A percentile compares a stretch with the other conserved stretches of the same genome.
These are phyloP conservation scores for Trichophyton schoenleinii DNA, from an alignment of 2,329 filamentous ascomycete genomes.

Conservation along the genomic window DNA sequence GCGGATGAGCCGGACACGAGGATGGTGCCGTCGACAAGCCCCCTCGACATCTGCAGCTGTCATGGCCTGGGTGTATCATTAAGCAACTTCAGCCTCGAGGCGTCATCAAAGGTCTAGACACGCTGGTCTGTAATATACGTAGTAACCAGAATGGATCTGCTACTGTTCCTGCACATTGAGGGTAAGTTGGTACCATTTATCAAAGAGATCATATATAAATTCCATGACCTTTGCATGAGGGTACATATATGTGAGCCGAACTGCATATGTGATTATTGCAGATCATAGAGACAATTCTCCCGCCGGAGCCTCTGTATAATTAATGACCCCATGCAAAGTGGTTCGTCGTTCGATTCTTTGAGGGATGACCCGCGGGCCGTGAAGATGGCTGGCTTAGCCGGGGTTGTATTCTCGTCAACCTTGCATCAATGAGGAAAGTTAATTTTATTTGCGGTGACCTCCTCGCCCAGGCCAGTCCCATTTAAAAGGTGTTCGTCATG, in stretches of 20 bases:
- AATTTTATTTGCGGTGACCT: conserved; percentile 1
- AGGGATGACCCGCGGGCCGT: background rate
- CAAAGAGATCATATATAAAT: background rate
- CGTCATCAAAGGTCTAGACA: background rate
- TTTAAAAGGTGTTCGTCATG: background rate
- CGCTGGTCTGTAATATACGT: background rate
- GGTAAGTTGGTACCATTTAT: background rate
- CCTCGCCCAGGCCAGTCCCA: background rate
- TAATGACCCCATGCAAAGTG: background rate
- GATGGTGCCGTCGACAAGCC: background rate
- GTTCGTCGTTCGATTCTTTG: background rate
- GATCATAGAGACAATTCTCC: background rate
- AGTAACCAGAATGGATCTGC: background rate
- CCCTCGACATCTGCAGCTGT: background rate
- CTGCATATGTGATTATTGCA: background rate
- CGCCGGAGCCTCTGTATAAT: background rate
- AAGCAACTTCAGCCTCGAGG: background rate
- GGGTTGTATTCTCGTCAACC: conserved; percentile 25
- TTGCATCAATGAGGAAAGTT: conserved; percentile 3
- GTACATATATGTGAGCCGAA: background rate
- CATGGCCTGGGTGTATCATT: background rate
- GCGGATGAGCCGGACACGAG: background rate
- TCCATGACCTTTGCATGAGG: background rate
- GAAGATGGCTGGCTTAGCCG: conserved; percentile 13
- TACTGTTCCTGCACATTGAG: background rate